A percentile compares a stretch with the other conserved stretches of the same genome.
These are phyloP conservation scores for Botrytis deweyae DNA, from an alignment of 2,329 filamentous ascomycete species.

Conservation along the genomic window DNA sequence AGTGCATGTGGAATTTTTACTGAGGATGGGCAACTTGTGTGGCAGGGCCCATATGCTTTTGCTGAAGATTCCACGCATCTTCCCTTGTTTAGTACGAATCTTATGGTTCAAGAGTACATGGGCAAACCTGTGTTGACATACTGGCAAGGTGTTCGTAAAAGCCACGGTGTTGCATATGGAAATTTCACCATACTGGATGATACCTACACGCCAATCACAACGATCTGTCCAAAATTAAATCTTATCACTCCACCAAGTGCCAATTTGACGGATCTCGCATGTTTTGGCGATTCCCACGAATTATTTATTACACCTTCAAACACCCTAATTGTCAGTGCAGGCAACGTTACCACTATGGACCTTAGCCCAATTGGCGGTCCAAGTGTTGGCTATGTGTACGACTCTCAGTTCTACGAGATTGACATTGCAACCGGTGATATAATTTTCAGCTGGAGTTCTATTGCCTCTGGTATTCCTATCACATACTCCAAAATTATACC, in stretches of 20 bases:
- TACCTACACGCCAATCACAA: constrained; percentile 1
- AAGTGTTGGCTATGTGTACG: constrained; percentile 39
- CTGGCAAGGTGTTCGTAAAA: not conserved
- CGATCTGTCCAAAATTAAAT: not conserved
- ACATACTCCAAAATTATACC: not conserved
- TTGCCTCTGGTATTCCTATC: constrained; percentile 37
- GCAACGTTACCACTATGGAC: constrained; percentile 27
- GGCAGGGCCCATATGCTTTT: not conserved
- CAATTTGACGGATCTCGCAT: not conserved
- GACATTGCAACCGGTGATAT: constrained; percentile 43
- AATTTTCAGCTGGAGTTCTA: constrained; percentile 45
- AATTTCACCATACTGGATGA: not conserved
- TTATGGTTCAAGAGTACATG: not conserved
- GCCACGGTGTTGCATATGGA: not conserved
- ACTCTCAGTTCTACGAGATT: constrained; percentile 46
- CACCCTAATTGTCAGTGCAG: not conserved
- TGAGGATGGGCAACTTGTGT: not conserved
- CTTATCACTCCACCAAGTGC: not conserved
- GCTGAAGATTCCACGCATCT: too few species aligned
- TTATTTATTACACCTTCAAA: not conserved
- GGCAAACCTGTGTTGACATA: not conserved
- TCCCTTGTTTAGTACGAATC: too few species aligned
- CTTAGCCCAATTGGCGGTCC: constrained; percentile 40
- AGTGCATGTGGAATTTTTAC: not conserved
- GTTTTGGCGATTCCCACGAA: constrained; percentile 1